Percentiles rank a stretch among this genome's conserved stretches.
These are phyloP conservation scores for Fusarium denticulatum DNA, from an alignment of 2,329 filamentous ascomycete species.

Conservation along the genomic window DNA sequence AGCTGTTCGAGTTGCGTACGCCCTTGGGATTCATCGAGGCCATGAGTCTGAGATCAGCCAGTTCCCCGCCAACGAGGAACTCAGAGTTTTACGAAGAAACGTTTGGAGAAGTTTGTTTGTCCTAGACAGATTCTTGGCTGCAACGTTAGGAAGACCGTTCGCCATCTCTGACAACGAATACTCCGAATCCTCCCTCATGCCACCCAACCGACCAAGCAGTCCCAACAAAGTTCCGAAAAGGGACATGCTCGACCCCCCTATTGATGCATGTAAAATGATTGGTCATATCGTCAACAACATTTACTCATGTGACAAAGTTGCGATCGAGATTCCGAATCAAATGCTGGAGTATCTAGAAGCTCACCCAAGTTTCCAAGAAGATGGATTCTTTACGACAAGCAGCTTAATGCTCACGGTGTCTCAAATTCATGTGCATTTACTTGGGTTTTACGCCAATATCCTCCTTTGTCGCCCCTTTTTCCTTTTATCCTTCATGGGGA, in stretches of 20 bases:
- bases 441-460: conserved; percentile 71
- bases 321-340: conserved; percentile 64
- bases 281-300: conserved; percentile 67
- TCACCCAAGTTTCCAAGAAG: conserved; percentile 60
- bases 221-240: background rate
- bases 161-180: conserved; percentile 72
- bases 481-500: conserved; percentile 63
- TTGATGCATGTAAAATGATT: conserved; percentile 67
- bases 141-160: conserved; percentile 69
- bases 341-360: conserved; percentile 58
- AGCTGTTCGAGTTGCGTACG: conserved; percentile 71
- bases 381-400: background rate
- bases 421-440: conserved; percentile 69
- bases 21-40: conserved; percentile 68
- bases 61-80: conserved; percentile 50
- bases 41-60: conserved; percentile 67
- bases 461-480: conserved; percentile 73
- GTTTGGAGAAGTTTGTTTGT: conserved; percentile 73
- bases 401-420: conserved; percentile 60
- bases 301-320: conserved; percentile 69
- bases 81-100: conserved; percentile 60
- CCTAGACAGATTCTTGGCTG: conserved; percentile 70
- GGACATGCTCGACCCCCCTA: conserved; percentile 62
- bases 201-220: conserved; percentile 44
- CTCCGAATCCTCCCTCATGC: conserved; percentile 58